phyloP scores from a whole-genome alignment of 208 protist genomes.

The Acanthamoeba royreba region DNA sequence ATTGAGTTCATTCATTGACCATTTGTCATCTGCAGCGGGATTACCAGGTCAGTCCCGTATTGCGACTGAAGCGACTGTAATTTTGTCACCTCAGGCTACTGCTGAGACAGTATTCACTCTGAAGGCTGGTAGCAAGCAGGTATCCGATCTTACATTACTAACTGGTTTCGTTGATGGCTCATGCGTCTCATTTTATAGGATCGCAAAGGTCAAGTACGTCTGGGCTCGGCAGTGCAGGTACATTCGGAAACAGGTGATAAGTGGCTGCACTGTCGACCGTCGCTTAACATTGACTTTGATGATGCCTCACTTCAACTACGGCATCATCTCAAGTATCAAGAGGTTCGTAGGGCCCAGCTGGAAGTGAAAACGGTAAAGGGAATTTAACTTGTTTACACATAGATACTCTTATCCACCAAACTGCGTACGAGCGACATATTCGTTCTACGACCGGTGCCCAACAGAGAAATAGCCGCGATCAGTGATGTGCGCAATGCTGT shows the following conservation, averaged over 20 bases:
- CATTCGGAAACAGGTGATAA: background rate
- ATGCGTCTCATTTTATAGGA: background rate
- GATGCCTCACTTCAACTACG: background rate
- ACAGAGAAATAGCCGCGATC: background rate
- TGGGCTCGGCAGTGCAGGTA: background rate
- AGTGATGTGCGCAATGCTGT: background rate
- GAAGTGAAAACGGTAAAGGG: too few relatives aligned
- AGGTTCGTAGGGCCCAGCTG: too few relatives aligned
- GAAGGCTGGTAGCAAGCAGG: background rate
- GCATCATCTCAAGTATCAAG: background rate
- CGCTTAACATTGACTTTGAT: background rate
- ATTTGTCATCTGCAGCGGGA: too few relatives aligned
- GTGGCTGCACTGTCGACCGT: constrained; percentile 15
- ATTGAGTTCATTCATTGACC: too few relatives aligned
- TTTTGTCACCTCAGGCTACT: background rate
- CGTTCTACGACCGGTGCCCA: background rate
- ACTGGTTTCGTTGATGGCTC: too few relatives aligned
- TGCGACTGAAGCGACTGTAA: background rate
- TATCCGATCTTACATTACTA: background rate
- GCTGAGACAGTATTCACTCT: background rate
- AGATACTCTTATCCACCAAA: constrained; percentile 7
- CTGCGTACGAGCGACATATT: background rate
- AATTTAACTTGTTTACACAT: too few relatives aligned
- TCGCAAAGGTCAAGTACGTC: background rate
- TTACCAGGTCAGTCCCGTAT: background rate